A percentile compares a stretch with the other conserved stretches of the same genome.
Evolutionary conservation across 306 rosid species (phyloP).

Genomic region (Inga leiocalycina): DNA sequence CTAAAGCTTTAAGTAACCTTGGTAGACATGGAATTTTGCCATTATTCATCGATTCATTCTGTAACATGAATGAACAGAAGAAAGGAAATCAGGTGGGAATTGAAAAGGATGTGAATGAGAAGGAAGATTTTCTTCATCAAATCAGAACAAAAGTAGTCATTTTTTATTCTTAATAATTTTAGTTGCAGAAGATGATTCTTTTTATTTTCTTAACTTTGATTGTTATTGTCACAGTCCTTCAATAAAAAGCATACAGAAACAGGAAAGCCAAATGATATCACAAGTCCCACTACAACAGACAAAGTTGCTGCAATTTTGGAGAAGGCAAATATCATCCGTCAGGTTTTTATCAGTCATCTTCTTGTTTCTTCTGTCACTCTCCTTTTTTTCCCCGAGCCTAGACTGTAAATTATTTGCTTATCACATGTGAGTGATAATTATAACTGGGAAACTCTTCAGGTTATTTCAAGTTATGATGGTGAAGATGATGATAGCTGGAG

Average conservation of each 20-base stretch:
- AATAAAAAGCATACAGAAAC: slow-evolving; percentile 66
- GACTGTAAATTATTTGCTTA: background rate
- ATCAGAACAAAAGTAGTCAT: slow-evolving; percentile 65
- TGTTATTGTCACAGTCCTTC: slow-evolving; percentile 64
- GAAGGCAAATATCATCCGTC: slow-evolving; percentile 94
- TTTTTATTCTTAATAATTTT: background rate
- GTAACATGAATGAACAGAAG: slow-evolving; percentile 45
- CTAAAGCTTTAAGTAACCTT: slow-evolving; percentile 23
- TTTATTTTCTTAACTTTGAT: slow-evolving; percentile 1
- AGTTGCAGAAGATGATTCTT: background rate
- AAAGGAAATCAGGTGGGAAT: slow-evolving; percentile 51
- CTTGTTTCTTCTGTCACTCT: slow-evolving; percentile 4
- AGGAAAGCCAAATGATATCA: slow-evolving; percentile 46
- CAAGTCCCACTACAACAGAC: slow-evolving; percentile 54
- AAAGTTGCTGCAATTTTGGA: slow-evolving; percentile 90
- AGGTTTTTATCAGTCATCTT: slow-evolving; percentile 52
- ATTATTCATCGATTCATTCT: slow-evolving; percentile 25
- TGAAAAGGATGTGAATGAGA: slow-evolving; percentile 56
- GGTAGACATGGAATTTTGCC: slow-evolving; percentile 18
- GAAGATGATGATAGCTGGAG: slow-evolving; percentile 88
- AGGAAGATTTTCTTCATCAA: slow-evolving; percentile 69
- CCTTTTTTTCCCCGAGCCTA: background rate
- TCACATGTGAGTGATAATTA: slow-evolving; percentile 15
- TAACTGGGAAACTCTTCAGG: slow-evolving; percentile 58
- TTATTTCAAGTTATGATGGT: slow-evolving; percentile 85